Evolutionary conservation across 2,329 filamentous ascomycete genomes (phyloP).

Genomic region (Trichoderma atroviride): DNA sequence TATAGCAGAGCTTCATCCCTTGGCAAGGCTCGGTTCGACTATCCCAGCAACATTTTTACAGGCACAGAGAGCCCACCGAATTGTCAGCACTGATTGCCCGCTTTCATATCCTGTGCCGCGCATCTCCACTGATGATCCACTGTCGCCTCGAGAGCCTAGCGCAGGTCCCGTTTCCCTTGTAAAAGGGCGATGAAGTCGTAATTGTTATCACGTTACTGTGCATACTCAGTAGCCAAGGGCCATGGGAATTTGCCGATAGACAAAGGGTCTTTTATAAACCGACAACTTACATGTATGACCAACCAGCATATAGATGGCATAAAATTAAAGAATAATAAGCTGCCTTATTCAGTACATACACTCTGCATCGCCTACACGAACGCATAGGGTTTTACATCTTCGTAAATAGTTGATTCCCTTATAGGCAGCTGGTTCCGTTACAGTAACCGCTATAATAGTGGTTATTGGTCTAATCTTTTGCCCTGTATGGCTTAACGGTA

Average conservation of each 20-base stretch:
- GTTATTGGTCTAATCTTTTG: too few relatives aligned
- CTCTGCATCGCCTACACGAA: not conserved
- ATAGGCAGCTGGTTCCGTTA: too few relatives aligned
- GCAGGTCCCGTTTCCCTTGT: not conserved
- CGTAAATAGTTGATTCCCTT: too few relatives aligned
- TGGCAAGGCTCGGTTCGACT: not conserved
- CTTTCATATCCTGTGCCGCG: not conserved
- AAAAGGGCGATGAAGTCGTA: not conserved
- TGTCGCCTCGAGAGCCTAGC: conserved; percentile 16
- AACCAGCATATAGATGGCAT: not conserved
- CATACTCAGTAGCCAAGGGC: not conserved
- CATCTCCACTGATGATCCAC: conserved; percentile 4
- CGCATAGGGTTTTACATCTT: not conserved
- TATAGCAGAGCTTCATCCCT: not conserved
- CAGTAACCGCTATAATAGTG: too few relatives aligned
- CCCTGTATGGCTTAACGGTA: too few relatives aligned
- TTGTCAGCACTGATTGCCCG: conserved; percentile 3
- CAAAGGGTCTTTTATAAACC: not conserved
- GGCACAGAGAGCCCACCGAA: not conserved
- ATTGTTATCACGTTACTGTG: not conserved
- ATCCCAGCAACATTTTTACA: not conserved
- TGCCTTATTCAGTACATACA: not conserved
- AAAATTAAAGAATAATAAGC: not conserved
- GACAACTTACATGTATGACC: not conserved
- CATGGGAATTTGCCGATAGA: not conserved